These are phyloP conservation scores for Pseudoneurospora amorphoporcata DNA, from an alignment of 495 filamentous ascomycete genomes.

Conservation along the genomic window DNA sequence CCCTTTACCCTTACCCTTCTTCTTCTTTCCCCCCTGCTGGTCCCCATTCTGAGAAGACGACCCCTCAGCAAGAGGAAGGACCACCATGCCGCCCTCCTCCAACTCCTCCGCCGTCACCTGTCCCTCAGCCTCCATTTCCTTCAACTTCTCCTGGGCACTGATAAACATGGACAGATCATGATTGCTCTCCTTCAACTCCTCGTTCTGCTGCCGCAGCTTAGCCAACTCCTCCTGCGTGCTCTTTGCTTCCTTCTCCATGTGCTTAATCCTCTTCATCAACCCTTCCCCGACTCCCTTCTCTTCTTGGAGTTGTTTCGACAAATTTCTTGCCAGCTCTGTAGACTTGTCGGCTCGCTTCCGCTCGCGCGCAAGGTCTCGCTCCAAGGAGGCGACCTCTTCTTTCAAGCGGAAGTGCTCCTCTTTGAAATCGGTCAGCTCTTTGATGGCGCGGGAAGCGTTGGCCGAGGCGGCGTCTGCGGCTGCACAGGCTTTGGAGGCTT, in stretches of 20 bases:
- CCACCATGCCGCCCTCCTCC: slow-evolving; percentile 39
- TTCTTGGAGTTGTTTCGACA: slow-evolving; percentile 73
- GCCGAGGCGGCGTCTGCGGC: slow-evolving; percentile 52
- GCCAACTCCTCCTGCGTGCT: slow-evolving; percentile 35
- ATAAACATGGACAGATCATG: slow-evolving; percentile 89
- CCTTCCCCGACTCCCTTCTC: slow-evolving; percentile 77
- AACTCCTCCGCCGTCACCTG: slow-evolving; percentile 47
- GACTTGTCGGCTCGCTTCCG: slow-evolving; percentile 58
- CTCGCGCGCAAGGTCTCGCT: slow-evolving; percentile 59
- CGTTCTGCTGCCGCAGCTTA: slow-evolving; percentile 44
- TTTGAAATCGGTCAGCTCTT: slow-evolving; percentile 41
- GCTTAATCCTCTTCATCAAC: slow-evolving; percentile 65
- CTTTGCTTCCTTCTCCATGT: slow-evolving; percentile 50
- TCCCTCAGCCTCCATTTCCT: slow-evolving; percentile 52
- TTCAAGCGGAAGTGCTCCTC: slow-evolving; percentile 44
- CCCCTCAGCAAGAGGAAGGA: slow-evolving; percentile 30
- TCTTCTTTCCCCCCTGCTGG: slow-evolving; percentile 25
- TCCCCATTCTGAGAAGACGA: not conserved
- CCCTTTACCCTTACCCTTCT: slow-evolving; percentile 43
- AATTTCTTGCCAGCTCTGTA: slow-evolving; percentile 58
- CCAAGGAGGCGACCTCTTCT: slow-evolving; percentile 52
- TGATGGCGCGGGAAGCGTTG: slow-evolving; percentile 41
- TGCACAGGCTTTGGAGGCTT: slow-evolving; percentile 63
- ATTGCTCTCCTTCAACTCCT: slow-evolving; percentile 69
- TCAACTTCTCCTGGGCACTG: slow-evolving; percentile 68